Percentiles rank a stretch among this genome's conserved stretches.
Evolutionary conservation across 148 eudicot genomes (phyloP).

Genomic region (Amaranthus cruentus): DNA sequence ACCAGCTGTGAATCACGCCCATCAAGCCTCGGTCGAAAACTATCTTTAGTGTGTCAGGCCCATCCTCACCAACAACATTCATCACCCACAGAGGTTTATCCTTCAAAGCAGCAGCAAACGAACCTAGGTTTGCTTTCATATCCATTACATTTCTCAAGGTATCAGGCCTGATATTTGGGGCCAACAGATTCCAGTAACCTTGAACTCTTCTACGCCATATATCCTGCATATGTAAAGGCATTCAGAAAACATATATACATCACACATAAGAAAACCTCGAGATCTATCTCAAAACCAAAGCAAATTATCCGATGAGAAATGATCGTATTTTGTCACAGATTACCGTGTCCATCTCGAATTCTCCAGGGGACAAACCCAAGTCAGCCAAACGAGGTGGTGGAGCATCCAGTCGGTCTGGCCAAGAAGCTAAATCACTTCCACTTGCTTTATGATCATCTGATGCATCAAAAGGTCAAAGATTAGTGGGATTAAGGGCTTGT

Average conservation of each 20-base stretch:
- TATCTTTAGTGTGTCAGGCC: conserved; percentile 41
- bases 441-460: conserved; percentile 41
- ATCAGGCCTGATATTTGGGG: conserved; percentile 30
- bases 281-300: background rate
- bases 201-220: conserved; percentile 41
- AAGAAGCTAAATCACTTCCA: conserved; percentile 34
- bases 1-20: conserved; percentile 40
- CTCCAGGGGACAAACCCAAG: conserved; percentile 30
- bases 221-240: conserved; percentile 23
- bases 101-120: conserved; percentile 42
- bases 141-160: conserved; percentile 44
- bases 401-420: conserved; percentile 37
- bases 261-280: background rate
- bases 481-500: background rate
- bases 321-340: background rate
- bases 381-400: conserved; percentile 41
- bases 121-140: conserved; percentile 47
- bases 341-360: conserved; percentile 42
- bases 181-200: conserved; percentile 36
- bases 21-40: conserved; percentile 41
- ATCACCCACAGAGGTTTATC: conserved; percentile 46
- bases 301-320: background rate
- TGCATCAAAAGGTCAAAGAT: background rate
- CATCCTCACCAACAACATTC: conserved; percentile 44
- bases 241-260: background rate